Evolutionary conservation across 306 rosid species (phyloP).

Genomic region (Corylus avellana): DNA sequence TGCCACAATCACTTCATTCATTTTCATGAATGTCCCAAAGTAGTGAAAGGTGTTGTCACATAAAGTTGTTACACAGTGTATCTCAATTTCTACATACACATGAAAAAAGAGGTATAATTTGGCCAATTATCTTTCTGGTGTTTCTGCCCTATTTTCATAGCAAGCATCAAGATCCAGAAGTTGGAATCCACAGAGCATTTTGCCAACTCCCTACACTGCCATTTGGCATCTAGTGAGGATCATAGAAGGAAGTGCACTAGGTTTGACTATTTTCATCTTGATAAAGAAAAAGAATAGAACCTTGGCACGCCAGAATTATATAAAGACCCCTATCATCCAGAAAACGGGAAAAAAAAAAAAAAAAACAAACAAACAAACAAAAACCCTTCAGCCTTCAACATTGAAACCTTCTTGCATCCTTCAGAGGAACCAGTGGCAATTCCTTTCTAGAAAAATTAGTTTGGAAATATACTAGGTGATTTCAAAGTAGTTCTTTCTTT

Average conservation of each 20-base stretch:
- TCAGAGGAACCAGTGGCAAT: background rate
- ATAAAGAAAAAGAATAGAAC: background rate
- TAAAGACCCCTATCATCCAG: background rate
- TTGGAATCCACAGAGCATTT: background rate
- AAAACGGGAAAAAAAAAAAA: too few species aligned
- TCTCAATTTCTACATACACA: too few species aligned
- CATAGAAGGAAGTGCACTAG: background rate
- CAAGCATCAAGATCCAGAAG: background rate
- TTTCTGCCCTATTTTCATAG: background rate
- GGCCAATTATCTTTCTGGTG: background rate
- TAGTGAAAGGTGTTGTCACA: too few species aligned
- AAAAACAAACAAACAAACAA: too few species aligned
- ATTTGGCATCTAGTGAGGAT: background rate
- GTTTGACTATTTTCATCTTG: background rate
- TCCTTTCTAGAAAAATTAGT: background rate
- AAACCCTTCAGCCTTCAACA: background rate
- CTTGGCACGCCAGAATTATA: background rate
- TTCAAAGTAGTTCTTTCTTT: background rate
- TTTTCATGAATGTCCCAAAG: background rate
- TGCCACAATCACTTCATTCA: background rate
- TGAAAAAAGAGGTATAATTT: background rate
- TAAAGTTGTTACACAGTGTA: too few species aligned
- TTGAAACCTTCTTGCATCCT: background rate
- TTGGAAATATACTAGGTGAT: background rate
- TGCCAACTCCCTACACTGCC: background rate